Base-by-base conservation (phyloP, 2,329 filamentous ascomycete species). In the Pseudohalonectria lignicola region DNA sequence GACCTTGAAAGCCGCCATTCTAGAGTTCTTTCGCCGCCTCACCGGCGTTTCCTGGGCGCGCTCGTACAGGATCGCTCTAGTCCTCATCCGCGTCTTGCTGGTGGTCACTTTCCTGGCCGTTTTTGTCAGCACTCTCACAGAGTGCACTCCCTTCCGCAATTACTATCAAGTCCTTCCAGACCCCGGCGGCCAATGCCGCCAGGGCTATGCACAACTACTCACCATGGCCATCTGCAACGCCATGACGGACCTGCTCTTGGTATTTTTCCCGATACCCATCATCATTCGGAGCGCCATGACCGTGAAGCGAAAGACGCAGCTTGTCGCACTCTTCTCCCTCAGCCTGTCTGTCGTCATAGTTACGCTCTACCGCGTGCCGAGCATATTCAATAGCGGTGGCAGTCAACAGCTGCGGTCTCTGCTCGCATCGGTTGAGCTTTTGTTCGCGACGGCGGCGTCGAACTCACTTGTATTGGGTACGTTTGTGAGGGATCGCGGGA, bases 151-250 rank as follows among this genome's bases (percentile, higher is more conserved):
- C 6, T 82, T 86, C 48, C 46, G 56, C 36, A 73, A 81, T 50
- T 86, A 86, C 62, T 88, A 82, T 81, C 83, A 87, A 59, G 81
- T 88, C 13, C 54, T 74, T n/a, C 84, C 92, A 3, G 86, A 94
- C 54, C 90, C 92, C 3, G 87, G 86, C 28, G 77, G 82, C 21
- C 72, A 75, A 51, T 98, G 92, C 56, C 82, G 92, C 34, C 81
- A 88, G 59, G 88, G 85, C 34, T 93, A 84, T 51, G 83, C 76
- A 12, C 86, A 96, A 51, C 74, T 96, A 36, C 67, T 95, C 45
- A 88, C 86, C 20, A 92, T 94, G 81, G 86, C 86, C n/a, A 71
- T 75, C 5, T 84, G 82, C 57, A 92, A 95, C 53, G 79, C 94
- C 43, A 62, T 94, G 23, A 95, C 90, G 13, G 92, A 98, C 54